Conservation (phyloP, 345 rosid species). For the Garcia nutans region DNA sequence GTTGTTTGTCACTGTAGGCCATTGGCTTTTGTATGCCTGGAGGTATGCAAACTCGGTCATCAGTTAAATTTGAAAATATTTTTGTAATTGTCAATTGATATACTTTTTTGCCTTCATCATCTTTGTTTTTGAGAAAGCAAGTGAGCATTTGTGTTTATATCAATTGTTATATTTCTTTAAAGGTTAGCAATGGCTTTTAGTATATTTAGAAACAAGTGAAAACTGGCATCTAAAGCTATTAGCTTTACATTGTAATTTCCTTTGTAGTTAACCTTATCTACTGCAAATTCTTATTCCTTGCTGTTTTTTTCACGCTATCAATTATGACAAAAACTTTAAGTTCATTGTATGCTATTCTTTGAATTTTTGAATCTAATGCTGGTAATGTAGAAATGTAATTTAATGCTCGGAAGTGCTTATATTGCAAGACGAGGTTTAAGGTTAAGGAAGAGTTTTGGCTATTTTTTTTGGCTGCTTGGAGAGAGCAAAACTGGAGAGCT, state of each 20-base stretch:
- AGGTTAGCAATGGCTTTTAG: too few relatives aligned
- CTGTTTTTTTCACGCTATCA: background rate
- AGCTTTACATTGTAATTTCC: background rate
- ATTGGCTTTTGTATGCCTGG: conserved; percentile 77
- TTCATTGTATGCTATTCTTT: background rate
- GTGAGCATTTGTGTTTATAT: background rate
- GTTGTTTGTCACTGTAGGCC: conserved; percentile 78
- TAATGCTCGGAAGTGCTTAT: background rate
- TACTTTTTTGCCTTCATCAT: background rate
- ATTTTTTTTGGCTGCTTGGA: background rate
- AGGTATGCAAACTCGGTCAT: conserved; percentile 50
- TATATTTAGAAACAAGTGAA: too few relatives aligned
- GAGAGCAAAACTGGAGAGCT: background rate
- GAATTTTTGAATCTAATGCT: background rate
- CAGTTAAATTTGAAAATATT: background rate
- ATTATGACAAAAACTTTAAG: too few relatives aligned
- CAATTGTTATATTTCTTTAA: background rate
- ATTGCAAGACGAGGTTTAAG: background rate
- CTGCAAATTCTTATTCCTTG: background rate
- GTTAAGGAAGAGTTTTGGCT: background rate
- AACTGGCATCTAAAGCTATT: background rate
- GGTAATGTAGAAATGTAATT: background rate
- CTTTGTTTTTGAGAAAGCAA: background rate
- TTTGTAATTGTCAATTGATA: background rate
- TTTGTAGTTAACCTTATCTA: background rate